Base-by-base conservation (phyloP, 106 monocot species). In the Iris macrosiphon region DNA sequence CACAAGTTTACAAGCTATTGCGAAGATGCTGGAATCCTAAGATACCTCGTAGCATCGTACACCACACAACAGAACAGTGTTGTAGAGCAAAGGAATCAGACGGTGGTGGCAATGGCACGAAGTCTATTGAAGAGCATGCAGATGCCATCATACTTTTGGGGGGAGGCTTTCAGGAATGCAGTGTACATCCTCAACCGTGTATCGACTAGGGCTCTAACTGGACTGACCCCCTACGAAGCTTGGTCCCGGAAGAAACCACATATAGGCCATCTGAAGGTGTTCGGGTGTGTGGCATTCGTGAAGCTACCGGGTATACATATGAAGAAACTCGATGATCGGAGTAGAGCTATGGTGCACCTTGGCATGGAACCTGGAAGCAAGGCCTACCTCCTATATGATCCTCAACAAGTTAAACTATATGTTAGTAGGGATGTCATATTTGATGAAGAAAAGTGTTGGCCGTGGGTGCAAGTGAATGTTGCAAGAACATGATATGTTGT, bases 61-160 rank as follows among this genome's bases (percentile, higher is more conserved):
- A 26, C 72, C 1, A 19, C 49, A 2, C 26, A 4, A 24, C 39
- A 39, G 39, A 39, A 39, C 11, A 11, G 39, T 7, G 39, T 39
- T 7, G 39, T 39, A 39, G 11, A 49, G 49, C 3, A 24, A 1
- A 49, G 49, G 14, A 49, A 49, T 39, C 72, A 31, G 22, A 73
- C 64, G 0, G 32, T 72, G 0, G 42, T 49, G 15, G 64, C 8
- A 2, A 72, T 72, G 72, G 43, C 64, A 1, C 1, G 70, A 7
- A 44, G 43, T 33, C 14, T 77, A 4, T 0, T 71, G 12, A 70
- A 77, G 44, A 46, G 40, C 6, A 65, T 22, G 33, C 5, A 29
- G 0, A 15, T 77, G 12, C 65, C 65, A 13, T 43, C 16, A 3
- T 4, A 22, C 0, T 73, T 65, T 7, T 65, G 64, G 72, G 72